Conservation (phyloP, 345 rosid species). For the Corymbia maculata region DNA sequence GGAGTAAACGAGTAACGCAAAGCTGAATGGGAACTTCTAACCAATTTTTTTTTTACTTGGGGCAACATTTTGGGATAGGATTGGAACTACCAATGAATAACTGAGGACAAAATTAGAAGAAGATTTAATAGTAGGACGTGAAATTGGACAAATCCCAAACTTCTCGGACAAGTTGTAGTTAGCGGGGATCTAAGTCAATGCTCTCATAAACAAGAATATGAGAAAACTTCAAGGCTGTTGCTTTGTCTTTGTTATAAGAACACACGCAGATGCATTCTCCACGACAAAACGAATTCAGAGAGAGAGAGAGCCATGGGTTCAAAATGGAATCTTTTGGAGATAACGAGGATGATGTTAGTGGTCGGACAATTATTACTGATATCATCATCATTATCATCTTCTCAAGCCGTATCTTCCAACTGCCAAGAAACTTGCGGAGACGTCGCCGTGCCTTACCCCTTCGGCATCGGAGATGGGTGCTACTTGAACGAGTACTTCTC, state of each 20-base stretch:
- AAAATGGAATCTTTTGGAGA: not conserved
- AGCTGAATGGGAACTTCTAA: not conserved
- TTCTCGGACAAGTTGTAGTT: too few species aligned
- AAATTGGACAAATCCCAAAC: too few species aligned
- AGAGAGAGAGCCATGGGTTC: not conserved
- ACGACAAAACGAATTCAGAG: not conserved
- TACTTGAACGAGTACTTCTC: not conserved
- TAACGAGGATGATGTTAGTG: not conserved
- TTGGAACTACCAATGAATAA: not conserved
- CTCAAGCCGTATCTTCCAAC: too few species aligned
- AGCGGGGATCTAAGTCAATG: too few species aligned
- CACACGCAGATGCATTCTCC: not conserved
- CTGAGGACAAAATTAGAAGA: not conserved
- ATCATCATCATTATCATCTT: too few species aligned
- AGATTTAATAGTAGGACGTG: too few species aligned
- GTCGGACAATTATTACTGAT: not conserved
- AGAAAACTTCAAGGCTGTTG: not conserved
- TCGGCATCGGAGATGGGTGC: too few species aligned
- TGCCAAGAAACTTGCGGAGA: too few species aligned
- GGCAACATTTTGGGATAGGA: not conserved
- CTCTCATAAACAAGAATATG: not conserved
- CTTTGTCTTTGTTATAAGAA: not conserved
- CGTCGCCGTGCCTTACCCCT: too few species aligned
- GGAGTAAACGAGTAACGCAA: not conserved
- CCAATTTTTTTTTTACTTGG: too few species aligned